Base-by-base conservation (phyloP, 805 yeast species). In the Ogataea methanolica region DNA sequence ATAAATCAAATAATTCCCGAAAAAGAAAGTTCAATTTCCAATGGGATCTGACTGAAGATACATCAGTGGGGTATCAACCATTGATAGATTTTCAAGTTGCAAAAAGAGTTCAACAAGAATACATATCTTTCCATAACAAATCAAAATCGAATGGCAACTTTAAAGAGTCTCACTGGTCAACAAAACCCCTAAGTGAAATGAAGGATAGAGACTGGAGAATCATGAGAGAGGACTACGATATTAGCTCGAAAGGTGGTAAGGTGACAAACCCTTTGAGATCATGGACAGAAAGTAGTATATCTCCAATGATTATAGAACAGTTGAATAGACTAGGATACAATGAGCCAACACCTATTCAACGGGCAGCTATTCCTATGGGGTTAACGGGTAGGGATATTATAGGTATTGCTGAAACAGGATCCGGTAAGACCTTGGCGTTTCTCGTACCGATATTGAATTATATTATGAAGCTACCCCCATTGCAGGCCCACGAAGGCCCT, bases 381-480 rank as follows among this genome's bases (percentile, higher is more conserved):
- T 57, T 83, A 21, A 62, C 69, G 0, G 69, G 75, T 3, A 66
- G 79, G 22, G 97, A 92, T 62, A 71, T 88, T 2, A 73, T 91
- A 19, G 98, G 96, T 14, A 78, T 91, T n/a, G 97, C 98, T 0
- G 90, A 90, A 55, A 92, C 99, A 0, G 99, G 99, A 12, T 87
- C 96, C 1, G 99, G 99, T 57, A 92, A 94, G 62, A 92, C 99
- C 0, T 70, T 91, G 12, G 85, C 95, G 2, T 92, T 83, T 65
- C 62, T 87, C 11, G 65, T 92, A 2, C 98, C 99, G 0, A 66
- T 88, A 43, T 60, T 87, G 9, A 62, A 80, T 2, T 81, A 79
- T 53, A 69, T 85, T 15, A 52, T 66, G 67, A 76, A 64, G 59
- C 65, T 69, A 38, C 79, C 81, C 1, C 60, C 70, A 17, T 56